Evolutionary conservation across 2,329 filamentous ascomycete genomes (phyloP), one percentile per base, ranked within the genome.

Genomic region (Cylindrodendrum hubeiense): DNA sequence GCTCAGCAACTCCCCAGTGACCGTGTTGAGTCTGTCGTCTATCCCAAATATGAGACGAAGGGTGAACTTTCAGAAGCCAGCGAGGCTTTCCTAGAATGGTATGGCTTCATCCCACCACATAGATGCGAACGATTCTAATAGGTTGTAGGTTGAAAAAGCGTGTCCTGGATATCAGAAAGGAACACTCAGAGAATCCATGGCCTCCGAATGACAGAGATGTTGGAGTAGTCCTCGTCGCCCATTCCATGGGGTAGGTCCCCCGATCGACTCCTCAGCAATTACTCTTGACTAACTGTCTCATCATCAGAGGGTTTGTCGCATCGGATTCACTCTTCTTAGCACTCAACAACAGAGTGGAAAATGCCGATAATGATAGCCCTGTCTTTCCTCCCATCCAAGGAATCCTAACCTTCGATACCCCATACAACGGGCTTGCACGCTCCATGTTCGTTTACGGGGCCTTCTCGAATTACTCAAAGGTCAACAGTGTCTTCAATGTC

Each of bases 361-460:
- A 77, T n/a, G 63, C 76, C 26, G 67, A 70, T 1, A 73, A 79
- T 8, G 69, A 71, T 1, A 64, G 71, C 3, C 85, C 90, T 52
- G 89, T 94, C 78, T 97, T 97, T 77, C 94, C 94, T 0, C 87
- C 93, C 58, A 91, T 97, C 64, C 91, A 93, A 74, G 94, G 92
- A 53, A 85, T 97, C 17, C 84, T 97, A 34, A 89, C 93, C 7
- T 96, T 96, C 73, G 94, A 97, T 78, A 97, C 94, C 0, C 94
- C 94, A 0, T 97, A 91, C 79, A 89, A 93, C 62, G 90, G 91
- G 7, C 84, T 89, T 17, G 84, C 86, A 3, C 79, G 86, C 13
- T 86, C 84, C 52, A 87, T 89, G 85, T 88, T 89, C 65, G 86
- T 88, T 47, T 89, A 89, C 67, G 86, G 86, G 47, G 86, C 86